Percentiles rank a stretch among this genome's conserved stretches.
Evolutionary conservation across 768 basidiomycete genomes (phyloP).

Genomic region (Chiua virens): DNA sequence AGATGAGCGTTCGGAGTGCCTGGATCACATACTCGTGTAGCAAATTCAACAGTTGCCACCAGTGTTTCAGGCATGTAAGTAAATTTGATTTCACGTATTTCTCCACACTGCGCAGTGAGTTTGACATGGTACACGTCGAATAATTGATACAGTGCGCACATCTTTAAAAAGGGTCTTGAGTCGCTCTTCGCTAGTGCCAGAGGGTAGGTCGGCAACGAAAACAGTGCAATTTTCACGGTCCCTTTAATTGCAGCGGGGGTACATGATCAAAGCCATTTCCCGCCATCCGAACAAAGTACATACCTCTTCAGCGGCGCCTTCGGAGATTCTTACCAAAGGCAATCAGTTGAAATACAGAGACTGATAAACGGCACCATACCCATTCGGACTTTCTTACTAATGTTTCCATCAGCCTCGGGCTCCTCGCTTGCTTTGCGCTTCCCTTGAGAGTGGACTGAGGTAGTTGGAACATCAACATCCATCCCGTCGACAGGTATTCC

Average conservation of each 20-base stretch:
- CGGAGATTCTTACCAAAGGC: conserved; percentile 39
- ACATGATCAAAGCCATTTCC: neutral
- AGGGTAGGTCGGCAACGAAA: conserved; percentile 73
- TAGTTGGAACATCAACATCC: conserved; percentile 39
- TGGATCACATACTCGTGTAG: conserved; percentile 41
- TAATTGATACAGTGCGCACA: conserved; percentile 43
- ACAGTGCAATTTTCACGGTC: conserved; percentile 96
- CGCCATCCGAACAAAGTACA: neutral
- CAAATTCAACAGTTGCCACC: conserved; percentile 91
- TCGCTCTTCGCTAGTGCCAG: conserved; percentile 58
- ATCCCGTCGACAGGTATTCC: conserved; percentile 28
- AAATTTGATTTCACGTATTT: conserved; percentile 81
- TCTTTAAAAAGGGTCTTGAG: conserved; percentile 81
- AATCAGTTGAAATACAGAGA: neutral
- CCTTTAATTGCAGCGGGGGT: conserved; percentile 39
- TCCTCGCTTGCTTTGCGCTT: conserved; percentile 69
- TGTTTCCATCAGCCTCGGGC: conserved; percentile 35
- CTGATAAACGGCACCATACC: conserved; percentile 42
- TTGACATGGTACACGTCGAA: neutral
- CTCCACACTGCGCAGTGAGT: conserved; percentile 70
- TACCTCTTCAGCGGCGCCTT: conserved; percentile 61
- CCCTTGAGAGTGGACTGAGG: conserved; percentile 41
- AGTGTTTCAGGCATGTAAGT: conserved; percentile 54
- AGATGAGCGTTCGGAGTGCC: neutral
- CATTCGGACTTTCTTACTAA: conserved; percentile 61